Conservation (phyloP, 768 basidiomycete species). For the Boletus rubroflammeus region DNA sequence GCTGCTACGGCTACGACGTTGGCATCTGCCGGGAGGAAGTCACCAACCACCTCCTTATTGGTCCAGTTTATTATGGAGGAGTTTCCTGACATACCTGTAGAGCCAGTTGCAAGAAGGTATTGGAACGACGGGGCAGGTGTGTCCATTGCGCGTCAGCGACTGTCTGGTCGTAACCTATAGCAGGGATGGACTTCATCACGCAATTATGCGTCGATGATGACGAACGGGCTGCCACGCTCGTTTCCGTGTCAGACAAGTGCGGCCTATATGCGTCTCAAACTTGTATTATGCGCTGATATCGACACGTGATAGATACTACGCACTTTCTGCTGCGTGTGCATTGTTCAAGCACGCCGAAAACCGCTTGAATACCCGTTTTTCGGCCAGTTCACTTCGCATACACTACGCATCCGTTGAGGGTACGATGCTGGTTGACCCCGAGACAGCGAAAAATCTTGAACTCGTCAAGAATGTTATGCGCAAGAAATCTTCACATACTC, state of each 20-base stretch:
- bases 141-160: not conserved
- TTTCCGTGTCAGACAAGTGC: constrained; percentile 78
- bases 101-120: constrained; percentile 71
- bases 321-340: constrained; percentile 80
- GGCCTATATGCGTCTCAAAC: constrained; percentile 35
- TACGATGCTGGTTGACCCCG: constrained; percentile 92
- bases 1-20: constrained; percentile 50
- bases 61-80: constrained; percentile 73
- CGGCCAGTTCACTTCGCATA: constrained; percentile 66
- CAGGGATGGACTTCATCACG: constrained; percentile 75
- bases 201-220: constrained; percentile 80
- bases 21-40: constrained; percentile 42
- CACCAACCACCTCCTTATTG: constrained; percentile 52
- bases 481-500: constrained; percentile 66
- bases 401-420: constrained; percentile 80
- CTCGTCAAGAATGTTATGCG: constrained; percentile 71
- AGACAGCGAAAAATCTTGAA: constrained; percentile 86
- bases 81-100: constrained; percentile 63
- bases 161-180: not conserved
- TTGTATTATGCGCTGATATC: constrained; percentile 3
- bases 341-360: constrained; percentile 82
- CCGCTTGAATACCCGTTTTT: constrained; percentile 67
- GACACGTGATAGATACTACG: constrained; percentile 64
- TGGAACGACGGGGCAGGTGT: constrained; percentile 84
- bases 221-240: constrained; percentile 73